phyloP scores from a whole-genome alignment of 2,329 filamentous ascomycete genomes.

The Epicoccum nigrum region DNA sequence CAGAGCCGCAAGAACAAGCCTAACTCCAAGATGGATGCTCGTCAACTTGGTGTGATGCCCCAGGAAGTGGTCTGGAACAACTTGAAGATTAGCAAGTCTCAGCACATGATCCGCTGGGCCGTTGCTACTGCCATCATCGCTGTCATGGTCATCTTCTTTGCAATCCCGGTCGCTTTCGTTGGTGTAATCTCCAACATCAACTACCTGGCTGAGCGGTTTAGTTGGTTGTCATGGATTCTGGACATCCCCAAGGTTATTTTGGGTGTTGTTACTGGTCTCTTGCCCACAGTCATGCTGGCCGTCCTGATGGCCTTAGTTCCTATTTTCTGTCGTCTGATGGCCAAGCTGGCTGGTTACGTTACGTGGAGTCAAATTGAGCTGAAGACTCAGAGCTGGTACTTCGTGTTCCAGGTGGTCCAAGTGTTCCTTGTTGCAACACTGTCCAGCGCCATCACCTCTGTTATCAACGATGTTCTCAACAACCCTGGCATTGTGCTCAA shows the following conservation, averaged over 20 bases:
- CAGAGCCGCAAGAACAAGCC: slow-evolving; percentile 43
- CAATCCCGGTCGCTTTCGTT: slow-evolving; percentile 53
- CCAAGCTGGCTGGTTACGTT: slow-evolving; percentile 46
- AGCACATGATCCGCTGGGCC: slow-evolving; percentile 39
- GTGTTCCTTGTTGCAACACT: slow-evolving; percentile 90
- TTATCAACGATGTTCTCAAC: slow-evolving; percentile 60
- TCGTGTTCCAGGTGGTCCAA: slow-evolving; percentile 90
- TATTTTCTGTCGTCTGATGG: slow-evolving; percentile 49
- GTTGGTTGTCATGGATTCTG: slow-evolving; percentile 52
- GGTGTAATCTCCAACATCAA: slow-evolving; percentile 54
- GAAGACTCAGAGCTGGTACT: slow-evolving; percentile 91
- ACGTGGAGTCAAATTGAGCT: slow-evolving; percentile 60
- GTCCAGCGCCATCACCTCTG: slow-evolving; percentile 75
- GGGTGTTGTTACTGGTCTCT: slow-evolving; percentile 54
- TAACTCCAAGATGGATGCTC: slow-evolving; percentile 46
- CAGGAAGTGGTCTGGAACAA: slow-evolving; percentile 57
- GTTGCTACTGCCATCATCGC: slow-evolving; percentile 49
- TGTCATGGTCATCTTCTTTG: slow-evolving; percentile 54
- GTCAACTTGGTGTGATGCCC: slow-evolving; percentile 52
- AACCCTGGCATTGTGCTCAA: slow-evolving; percentile 66
- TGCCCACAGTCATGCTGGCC: slow-evolving; percentile 52
- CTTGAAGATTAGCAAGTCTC: slow-evolving; percentile 46
- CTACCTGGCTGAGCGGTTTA: slow-evolving; percentile 46
- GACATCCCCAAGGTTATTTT: slow-evolving; percentile 49
- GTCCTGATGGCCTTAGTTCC: slow-evolving; percentile 54